Base-by-base conservation (phyloP, 371 early-diverging fungal genomes). In the Mucor saturninus region DNA sequence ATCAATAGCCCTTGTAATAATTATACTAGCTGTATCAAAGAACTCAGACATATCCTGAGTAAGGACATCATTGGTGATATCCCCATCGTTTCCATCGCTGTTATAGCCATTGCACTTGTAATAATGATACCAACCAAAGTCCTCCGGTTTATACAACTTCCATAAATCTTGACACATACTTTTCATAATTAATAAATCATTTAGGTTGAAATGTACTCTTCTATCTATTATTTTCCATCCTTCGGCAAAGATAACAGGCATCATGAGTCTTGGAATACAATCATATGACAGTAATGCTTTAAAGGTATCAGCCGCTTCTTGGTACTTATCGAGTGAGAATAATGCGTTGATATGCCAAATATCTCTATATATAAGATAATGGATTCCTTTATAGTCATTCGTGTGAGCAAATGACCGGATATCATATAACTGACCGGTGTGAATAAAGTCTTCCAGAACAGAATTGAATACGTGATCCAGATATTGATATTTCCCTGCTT, bases 201-300 rank as follows among this genome's bases (percentile, higher is more conserved):
- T 13, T 28, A 40, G 5, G 11, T 4, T 28, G 29, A 55, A 40
- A 42, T 42, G 14, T 15, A 30, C 5, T 21, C 28, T 57, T 43
- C 37, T 43, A 35, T 49, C 55, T 7, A 62, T 8, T n/a, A 62
- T 38, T 11, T n/a, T 48, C 28, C 54, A 46, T 11, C 54, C 54
- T 26, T 62, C 62, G 35, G 39, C 48, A 49, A 62, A 37, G 7
- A 62, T 15, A 10, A 62, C 39, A 1, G 62, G 55, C 15, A 62
- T 29, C 7, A 62, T 11, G 14, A 21, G 5, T 4, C 15, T 32
- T 3, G 62, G 55, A 15, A 62, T 38, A 43, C 10, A 31, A 5
- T 49, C 38, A 21, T 6, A 30, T 9, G 37, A 9, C 4, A 62
- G 11, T 8, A 62, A 28, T 8, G 14, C 26, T 14, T 55, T 62